Percentiles rank a stretch among this genome's conserved stretches.
Evolutionary conservation across 768 basidiomycete species (phyloP).

Genomic region (Plicaturopsis crispa): DNA sequence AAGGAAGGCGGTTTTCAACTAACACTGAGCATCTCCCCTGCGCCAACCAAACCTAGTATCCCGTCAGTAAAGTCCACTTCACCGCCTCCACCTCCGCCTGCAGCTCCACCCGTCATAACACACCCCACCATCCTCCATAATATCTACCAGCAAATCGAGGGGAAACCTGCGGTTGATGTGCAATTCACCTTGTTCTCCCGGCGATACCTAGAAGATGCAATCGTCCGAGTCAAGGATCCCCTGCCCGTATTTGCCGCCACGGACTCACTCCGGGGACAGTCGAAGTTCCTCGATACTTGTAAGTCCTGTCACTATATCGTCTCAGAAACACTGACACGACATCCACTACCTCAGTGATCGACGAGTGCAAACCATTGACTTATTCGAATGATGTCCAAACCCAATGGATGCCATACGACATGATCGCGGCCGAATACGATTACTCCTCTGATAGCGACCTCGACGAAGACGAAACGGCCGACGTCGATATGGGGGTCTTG

Average conservation of each 20-base stretch:
- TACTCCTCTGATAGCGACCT: slow-evolving; percentile 10
- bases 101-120: not conserved
- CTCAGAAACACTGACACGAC: not conserved
- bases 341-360: no score
- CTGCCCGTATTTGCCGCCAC: not conserved
- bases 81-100: no score
- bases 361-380: no score
- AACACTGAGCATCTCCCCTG: not conserved
- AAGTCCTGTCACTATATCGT: not conserved
- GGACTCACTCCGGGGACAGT: not conserved
- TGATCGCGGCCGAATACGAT: slow-evolving; percentile 4
- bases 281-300: not conserved
- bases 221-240: not conserved
- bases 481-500: no score
- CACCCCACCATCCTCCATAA: not conserved
- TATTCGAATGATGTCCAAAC: no score
- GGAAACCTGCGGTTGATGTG: not conserved
- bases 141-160: not conserved
- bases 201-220: not conserved
- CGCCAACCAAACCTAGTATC: no score
- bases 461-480: not conserved
- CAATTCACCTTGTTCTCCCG: not conserved
- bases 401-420: not conserved
- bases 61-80: no score
- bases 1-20: not conserved